Conservation (phyloP, 106 monocot genomes). For the Cymbidium sinense region DNA sequence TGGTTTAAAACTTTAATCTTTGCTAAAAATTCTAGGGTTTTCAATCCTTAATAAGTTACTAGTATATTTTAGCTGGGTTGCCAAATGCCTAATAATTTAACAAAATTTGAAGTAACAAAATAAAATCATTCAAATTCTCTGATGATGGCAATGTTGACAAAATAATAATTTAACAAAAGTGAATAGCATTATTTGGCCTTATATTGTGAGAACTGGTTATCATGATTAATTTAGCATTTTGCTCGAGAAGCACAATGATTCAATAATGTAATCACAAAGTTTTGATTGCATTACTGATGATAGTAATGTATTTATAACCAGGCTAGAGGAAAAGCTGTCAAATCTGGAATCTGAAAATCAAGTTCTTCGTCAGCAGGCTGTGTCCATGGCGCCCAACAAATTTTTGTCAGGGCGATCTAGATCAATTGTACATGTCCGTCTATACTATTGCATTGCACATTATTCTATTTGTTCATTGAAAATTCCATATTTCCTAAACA, state of each 20-base stretch:
- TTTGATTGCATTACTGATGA: background rate
- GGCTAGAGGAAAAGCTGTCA: constrained; percentile 82
- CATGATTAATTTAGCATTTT: background rate
- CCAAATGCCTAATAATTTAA: too few species aligned
- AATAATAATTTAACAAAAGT: too few species aligned
- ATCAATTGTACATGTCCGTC: constrained; percentile 63
- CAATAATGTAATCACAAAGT: background rate
- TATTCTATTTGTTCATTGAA: background rate
- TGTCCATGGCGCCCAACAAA: constrained; percentile 82
- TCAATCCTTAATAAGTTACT: too few species aligned
- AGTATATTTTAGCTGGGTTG: too few species aligned
- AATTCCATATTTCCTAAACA: background rate
- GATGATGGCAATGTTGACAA: too few species aligned
- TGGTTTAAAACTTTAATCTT: too few species aligned
- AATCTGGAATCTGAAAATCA: constrained; percentile 96
- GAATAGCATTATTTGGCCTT: background rate
- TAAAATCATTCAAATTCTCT: too few species aligned
- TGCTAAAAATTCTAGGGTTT: too few species aligned
- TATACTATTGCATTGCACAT: background rate
- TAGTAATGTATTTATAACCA: constrained; percentile 18
- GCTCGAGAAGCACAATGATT: background rate
- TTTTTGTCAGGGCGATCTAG: constrained; percentile 85
- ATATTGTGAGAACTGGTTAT: background rate
- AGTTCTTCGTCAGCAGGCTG: constrained; percentile 87
- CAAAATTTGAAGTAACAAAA: too few species aligned